Evolutionary conservation across 164 flowering plant genomes (phyloP), one percentile per base, ranked within the genome.

Genomic region (Liriodendron chinense): DNA sequence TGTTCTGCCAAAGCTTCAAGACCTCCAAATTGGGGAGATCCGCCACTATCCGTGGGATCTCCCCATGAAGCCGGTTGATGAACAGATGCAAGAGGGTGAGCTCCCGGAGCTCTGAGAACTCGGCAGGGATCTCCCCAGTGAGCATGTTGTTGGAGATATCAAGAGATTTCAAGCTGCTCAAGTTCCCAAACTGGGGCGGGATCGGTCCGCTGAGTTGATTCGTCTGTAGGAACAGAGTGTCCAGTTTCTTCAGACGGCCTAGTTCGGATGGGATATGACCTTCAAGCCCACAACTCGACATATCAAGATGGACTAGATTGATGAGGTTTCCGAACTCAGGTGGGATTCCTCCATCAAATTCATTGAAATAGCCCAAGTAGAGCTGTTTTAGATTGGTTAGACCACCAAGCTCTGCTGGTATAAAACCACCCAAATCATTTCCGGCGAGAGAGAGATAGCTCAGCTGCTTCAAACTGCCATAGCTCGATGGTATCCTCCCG

Each of bases 61-160:
- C 84, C 1, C 95, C 95, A 65, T 82, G 83, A 9, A 91, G 78
- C 74, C 65, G 67, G 70, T 84, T 84, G 77, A 75, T 75, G 81
- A 86, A 85, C 2, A 90, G 77, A 71, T 88, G 70, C 68, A 89
- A 57, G 25, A 89, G 82, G 7, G 79, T 78, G 16, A 91, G 87
- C 56, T 86, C 75, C 16, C 23, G 75, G 10, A 89, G 86, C 63
- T 76, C 72, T 0, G 87, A 77, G 7, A 91, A 81, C 84, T 87
- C 88, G 0, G 49, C 50, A 0, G 92, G 96, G 28, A 91, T 84
- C 48, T 85, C 90, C 43, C 96, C 96, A 0, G 83, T 80, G 23
- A 91, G 72, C n/a, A 61, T 82, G 76, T 91, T 91, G 85, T 87
- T 84, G 1, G 96, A 90, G 28, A 91, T 80, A 82, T 91, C 96